Conservation (phyloP, 306 rosid genomes). For the Inga oerstediana region DNA sequence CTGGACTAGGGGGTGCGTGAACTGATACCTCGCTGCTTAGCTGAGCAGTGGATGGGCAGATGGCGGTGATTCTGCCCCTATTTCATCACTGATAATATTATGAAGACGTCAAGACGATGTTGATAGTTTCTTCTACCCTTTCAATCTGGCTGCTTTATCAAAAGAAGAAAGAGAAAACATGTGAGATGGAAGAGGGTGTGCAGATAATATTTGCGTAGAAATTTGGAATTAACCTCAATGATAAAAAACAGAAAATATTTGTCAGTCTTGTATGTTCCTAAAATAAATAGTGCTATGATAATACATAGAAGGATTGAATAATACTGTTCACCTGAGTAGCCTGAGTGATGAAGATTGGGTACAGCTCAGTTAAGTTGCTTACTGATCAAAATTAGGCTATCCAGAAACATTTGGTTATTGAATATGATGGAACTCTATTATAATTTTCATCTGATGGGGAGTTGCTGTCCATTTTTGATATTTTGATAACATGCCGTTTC, state of each 20-base stretch:
- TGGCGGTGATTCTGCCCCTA: neutral
- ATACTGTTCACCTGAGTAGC: neutral
- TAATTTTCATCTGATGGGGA: constrained; percentile 5
- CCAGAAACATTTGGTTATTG: neutral
- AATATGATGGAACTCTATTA: neutral
- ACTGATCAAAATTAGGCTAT: neutral
- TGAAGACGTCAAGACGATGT: neutral
- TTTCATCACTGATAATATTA: neutral
- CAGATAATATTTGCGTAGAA: neutral
- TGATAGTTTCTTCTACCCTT: neutral
- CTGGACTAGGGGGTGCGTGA: neutral
- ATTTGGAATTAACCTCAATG: neutral
- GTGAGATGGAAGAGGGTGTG: neutral
- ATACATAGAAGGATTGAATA: neutral
- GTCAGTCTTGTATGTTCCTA: neutral
- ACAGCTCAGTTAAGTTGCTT: neutral
- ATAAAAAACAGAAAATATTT: neutral
- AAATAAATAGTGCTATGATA: neutral
- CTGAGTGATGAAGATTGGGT: neutral
- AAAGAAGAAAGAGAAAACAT: neutral
- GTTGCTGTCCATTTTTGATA: neutral
- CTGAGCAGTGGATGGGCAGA: neutral
- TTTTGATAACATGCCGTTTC: neutral
- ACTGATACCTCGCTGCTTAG: neutral
- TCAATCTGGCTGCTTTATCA: neutral